Conservation (phyloP, 257 asterid genomes). For the Handroanthus guayacan region DNA sequence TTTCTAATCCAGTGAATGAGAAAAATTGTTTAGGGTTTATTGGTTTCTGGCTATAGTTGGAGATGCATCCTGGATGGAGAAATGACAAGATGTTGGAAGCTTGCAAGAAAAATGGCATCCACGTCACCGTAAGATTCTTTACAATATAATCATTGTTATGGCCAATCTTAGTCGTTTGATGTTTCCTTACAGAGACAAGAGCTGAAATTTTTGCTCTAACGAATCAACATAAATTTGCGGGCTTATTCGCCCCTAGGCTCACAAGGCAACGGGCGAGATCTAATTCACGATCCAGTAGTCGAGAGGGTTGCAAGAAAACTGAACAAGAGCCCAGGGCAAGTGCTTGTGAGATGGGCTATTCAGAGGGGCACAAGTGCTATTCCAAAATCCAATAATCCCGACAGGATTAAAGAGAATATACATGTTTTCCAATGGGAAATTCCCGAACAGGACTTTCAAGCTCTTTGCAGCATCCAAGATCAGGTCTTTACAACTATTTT, state of each 20-base stretch:
- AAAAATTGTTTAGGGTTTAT: background rate
- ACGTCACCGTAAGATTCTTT: constrained; percentile 54
- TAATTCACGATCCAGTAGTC: constrained; percentile 61
- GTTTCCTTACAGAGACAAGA: too few species aligned
- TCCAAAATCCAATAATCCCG: constrained; percentile 61
- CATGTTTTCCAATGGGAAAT: constrained; percentile 66
- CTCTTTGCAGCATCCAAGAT: constrained; percentile 50
- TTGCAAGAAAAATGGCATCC: constrained; percentile 60
- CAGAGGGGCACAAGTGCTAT: constrained; percentile 77
- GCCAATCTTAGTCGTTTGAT: background rate
- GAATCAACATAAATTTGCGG: constrained; percentile 36
- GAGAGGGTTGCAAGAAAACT: constrained; percentile 56
- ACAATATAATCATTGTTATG: background rate
- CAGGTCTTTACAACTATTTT: constrained; percentile 47
- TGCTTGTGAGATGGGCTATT: constrained; percentile 76
- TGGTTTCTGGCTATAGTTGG: constrained; percentile 53
- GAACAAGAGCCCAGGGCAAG: constrained; percentile 76
- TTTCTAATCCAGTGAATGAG: background rate
- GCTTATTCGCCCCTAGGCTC: constrained; percentile 81
- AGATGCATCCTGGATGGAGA: constrained; percentile 94
- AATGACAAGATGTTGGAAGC: constrained; percentile 78
- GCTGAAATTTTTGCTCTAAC: background rate
- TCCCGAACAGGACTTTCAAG: constrained; percentile 63
- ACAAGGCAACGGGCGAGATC: constrained; percentile 48
- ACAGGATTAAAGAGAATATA: constrained; percentile 64